These are phyloP conservation scores for Epithele typhae DNA, from an alignment of 768 basidiomycete species.

Conservation along the genomic window DNA sequence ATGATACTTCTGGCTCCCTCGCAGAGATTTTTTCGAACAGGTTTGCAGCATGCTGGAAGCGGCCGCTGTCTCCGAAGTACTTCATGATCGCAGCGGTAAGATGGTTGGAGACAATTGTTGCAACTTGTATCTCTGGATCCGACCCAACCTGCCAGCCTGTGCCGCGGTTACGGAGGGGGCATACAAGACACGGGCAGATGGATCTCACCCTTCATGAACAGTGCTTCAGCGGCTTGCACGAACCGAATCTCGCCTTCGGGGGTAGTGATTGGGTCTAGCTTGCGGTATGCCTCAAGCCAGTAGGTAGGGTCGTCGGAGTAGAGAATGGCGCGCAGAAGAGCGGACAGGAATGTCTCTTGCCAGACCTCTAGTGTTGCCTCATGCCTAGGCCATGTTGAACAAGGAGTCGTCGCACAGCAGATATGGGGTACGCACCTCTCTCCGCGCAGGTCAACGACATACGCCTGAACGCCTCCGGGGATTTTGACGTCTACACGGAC, in stretches of 20 bases:
- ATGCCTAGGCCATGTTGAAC: conserved; percentile 9
- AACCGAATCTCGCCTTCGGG: conserved; percentile 88
- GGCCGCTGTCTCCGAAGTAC: conserved; percentile 91
- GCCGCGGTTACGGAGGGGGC: not conserved
- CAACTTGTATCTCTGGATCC: conserved; percentile 98
- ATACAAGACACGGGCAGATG: not conserved
- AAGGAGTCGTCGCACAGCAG: not conserved
- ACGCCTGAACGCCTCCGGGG: conserved; percentile 93
- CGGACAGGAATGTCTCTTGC: conserved; percentile 97
- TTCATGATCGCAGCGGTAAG: conserved; percentile 93
- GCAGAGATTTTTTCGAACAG: conserved; percentile 86
- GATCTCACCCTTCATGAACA: conserved; percentile 77
- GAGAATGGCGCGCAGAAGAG: conserved; percentile 83
- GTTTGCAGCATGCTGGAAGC: conserved; percentile 85
- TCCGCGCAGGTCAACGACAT: conserved; percentile 89
- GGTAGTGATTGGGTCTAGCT: conserved; percentile 89
- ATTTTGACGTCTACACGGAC: conserved; percentile 98
- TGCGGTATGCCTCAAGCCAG: conserved; percentile 88
- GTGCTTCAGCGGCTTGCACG: conserved; percentile 81
- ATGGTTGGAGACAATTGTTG: conserved; percentile 94
- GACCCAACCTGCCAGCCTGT: conserved; percentile 98
- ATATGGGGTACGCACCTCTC: conserved; percentile 64
- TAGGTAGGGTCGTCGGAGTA: conserved; percentile 96
- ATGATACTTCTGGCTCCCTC: conserved; percentile 87
- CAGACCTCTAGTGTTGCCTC: conserved; percentile 82